Conservation (phyloP, 495 filamentous ascomycete species). For the Talaromyces liani region DNA sequence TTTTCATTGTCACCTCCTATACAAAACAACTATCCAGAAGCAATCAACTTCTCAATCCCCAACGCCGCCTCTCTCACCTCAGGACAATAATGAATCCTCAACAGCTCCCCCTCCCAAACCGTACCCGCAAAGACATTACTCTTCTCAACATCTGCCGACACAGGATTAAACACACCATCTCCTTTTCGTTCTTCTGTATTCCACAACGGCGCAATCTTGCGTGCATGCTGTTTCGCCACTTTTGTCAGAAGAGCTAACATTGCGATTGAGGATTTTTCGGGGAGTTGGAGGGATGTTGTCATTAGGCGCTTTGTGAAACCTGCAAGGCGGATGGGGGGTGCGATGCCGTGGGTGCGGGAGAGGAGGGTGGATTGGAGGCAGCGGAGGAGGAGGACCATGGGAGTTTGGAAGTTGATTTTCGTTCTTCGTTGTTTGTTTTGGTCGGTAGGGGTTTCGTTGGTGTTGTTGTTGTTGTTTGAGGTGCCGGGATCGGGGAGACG, state of each 20-base stretch:
- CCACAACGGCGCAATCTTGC: conserved; percentile 67
- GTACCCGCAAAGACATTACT: conserved; percentile 87
- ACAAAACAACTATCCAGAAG: conserved; percentile 19
- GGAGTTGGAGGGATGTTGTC: conserved; percentile 71
- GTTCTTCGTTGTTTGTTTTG: conserved; percentile 26
- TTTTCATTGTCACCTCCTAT: not conserved
- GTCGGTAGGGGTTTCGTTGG: conserved; percentile 12
- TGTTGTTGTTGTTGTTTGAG: conserved; percentile 39
- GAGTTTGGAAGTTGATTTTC: conserved; percentile 89
- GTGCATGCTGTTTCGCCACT: conserved; percentile 63
- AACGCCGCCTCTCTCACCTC: conserved; percentile 69
- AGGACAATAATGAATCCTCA: conserved; percentile 81
- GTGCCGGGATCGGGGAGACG: conserved; percentile 69
- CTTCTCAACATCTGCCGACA: conserved; percentile 55
- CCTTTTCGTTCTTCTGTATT: conserved; percentile 86
- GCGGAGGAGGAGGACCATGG: conserved; percentile 80
- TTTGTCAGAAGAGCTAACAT: conserved; percentile 65
- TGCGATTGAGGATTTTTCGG: conserved; percentile 79
- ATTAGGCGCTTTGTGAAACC: conserved; percentile 91
- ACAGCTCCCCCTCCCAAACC: conserved; percentile 87
- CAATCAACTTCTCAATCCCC: conserved; percentile 59
- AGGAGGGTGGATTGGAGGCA: conserved; percentile 69
- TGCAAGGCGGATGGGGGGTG: conserved; percentile 70
- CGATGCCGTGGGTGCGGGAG: conserved; percentile 43
- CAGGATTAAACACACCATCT: conserved; percentile 58